Conservation (phyloP, 176 grass and related monocot species). For the Ananas comosus region DNA sequence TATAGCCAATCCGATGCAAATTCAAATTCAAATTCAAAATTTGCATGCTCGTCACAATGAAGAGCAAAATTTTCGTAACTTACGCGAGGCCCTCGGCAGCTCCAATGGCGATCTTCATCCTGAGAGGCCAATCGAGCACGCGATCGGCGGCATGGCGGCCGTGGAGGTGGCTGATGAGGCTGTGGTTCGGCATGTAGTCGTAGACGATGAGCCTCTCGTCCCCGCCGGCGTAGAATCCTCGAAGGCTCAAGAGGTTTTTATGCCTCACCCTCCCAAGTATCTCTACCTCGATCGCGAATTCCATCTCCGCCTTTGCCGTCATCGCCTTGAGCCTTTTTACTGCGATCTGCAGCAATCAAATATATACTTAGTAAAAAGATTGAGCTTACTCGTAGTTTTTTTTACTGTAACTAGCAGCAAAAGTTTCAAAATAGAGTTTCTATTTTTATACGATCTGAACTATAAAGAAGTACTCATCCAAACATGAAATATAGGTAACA, state of each 20-base stretch:
- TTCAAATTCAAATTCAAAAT: no score
- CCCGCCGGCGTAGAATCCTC: constrained; percentile 54
- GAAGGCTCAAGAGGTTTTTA: constrained; percentile 59
- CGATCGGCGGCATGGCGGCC: constrained; percentile 27
- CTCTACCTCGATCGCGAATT: constrained; percentile 79
- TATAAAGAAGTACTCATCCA: not conserved
- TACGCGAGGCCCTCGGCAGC: constrained; percentile 54
- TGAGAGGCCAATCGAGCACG: constrained; percentile 48
- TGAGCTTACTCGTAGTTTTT: not conserved
- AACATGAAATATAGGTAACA: not conserved
- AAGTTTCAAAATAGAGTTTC: not conserved
- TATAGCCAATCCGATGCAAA: no score
- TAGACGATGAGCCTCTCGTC: constrained; percentile 75
- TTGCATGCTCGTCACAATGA: no score
- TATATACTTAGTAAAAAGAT: not conserved
- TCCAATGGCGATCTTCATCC: constrained; percentile 48
- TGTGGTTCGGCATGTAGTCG: constrained; percentile 86
- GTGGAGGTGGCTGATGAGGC: constrained; percentile 54
- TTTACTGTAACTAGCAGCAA: not conserved
- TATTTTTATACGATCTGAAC: not conserved
- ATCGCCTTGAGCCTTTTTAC: constrained; percentile 67
- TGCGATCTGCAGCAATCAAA: constrained; percentile 31
- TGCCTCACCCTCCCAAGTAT: constrained; percentile 58
- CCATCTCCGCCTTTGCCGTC: constrained; percentile 66
- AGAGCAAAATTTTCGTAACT: not conserved